phyloP scores from a whole-genome alignment of 2,329 filamentous ascomycete species.

The Cladosporium cucumerinum region DNA sequence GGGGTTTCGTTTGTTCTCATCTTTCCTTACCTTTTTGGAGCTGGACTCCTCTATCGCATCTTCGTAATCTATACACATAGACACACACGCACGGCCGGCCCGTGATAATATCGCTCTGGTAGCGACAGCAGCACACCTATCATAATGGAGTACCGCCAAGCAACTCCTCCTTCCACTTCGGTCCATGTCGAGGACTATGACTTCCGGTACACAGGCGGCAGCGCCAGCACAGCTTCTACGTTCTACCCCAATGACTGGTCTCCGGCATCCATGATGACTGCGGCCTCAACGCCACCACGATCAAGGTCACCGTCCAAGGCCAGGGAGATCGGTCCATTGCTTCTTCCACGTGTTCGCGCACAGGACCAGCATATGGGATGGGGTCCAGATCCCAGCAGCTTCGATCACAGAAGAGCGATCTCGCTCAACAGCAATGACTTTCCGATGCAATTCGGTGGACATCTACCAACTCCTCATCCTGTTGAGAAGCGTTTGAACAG shows the following conservation, averaged over 20 bases:
- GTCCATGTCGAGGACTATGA: conserved; percentile 29
- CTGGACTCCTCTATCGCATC: conserved; percentile 38
- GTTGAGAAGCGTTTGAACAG: conserved; percentile 28
- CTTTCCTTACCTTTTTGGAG: conserved; percentile 38
- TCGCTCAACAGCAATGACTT: conserved; percentile 30
- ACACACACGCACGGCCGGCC: conserved; percentile 14
- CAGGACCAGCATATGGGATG: conserved; percentile 31
- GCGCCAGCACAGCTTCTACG: conserved; percentile 31
- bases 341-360: conserved; percentile 27
- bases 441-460: conserved; percentile 28
- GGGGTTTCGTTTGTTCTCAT: conserved; percentile 35
- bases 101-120: conserved; percentile 33
- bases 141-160: conserved; percentile 43
- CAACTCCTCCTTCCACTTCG: conserved; percentile 41
- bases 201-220: conserved; percentile 31
- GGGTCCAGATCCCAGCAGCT: conserved; percentile 12
- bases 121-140: conserved; percentile 31
- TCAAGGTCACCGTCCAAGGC: conserved; percentile 29
- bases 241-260: conserved; percentile 30
- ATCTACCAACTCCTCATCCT: conserved; percentile 18
- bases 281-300: conserved; percentile 28
- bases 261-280: conserved; percentile 31
- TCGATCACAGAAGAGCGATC: conserved; percentile 27
- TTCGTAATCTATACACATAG: conserved; percentile 21
- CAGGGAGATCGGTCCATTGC: conserved; percentile 28